These are phyloP conservation scores for Trichoderma erinaceum DNA, from an alignment of 495 filamentous ascomycete genomes.

Conservation along the genomic window DNA sequence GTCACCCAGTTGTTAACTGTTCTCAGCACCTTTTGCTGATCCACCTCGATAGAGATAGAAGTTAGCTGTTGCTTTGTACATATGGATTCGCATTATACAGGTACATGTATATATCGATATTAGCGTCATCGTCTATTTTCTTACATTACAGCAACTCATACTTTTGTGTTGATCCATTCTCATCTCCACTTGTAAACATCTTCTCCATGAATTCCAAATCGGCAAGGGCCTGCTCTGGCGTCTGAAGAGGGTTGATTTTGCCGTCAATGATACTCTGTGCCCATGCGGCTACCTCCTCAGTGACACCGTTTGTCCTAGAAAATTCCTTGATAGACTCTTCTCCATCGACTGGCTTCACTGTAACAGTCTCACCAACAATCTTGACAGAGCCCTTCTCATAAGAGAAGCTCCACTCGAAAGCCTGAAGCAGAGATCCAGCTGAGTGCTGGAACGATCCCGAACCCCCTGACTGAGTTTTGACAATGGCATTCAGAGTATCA, in stretches of 20 bases:
- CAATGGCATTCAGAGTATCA: conserved; percentile 65
- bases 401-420: conserved; percentile 43
- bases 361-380: conserved; percentile 30
- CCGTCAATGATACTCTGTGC: conserved; percentile 47
- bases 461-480: conserved; percentile 55
- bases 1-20: not conserved
- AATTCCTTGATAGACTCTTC: conserved; percentile 45
- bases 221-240: conserved; percentile 58
- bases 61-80: not conserved
- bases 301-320: conserved; percentile 54
- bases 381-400: conserved; percentile 51
- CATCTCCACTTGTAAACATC: conserved; percentile 58
- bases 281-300: conserved; percentile 62
- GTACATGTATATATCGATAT: not conserved
- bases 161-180: conserved; percentile 42
- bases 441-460: conserved; percentile 37
- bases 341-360: conserved; percentile 36
- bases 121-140: not conserved
- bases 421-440: conserved; percentile 18
- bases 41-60: not conserved
- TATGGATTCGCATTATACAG: not conserved
- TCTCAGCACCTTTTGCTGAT: not conserved
- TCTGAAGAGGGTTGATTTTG: conserved; percentile 49
- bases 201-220: conserved; percentile 66
- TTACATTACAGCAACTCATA: conserved; percentile 30